Base-by-base conservation (phyloP, 768 basidiomycete species). In the Termitomyces sp. region DNA sequence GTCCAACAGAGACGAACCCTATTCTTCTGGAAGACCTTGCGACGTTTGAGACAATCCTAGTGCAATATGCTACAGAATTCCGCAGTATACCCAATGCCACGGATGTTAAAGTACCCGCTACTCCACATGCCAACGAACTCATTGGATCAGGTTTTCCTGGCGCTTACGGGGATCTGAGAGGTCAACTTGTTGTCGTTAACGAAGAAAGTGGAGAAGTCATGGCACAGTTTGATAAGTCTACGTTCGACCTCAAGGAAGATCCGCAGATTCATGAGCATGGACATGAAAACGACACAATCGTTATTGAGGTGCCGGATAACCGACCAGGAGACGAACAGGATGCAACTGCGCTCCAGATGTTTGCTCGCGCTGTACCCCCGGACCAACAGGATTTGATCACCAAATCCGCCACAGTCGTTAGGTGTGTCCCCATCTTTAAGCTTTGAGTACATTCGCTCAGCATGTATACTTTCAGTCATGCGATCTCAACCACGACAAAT, bases 371-470 rank as follows among this genome's bases (percentile, higher is more conserved):
- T 9, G 78, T 91, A 1, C 84, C 85, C 24, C 80, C 84, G 16
- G 86, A 87, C 27, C 81, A 91, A 63, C 79, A 83, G 68, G 85
- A 90, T 68, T 87, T 85, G 84, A 78, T 93, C 46, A 82, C 81
- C 9, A 78, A 76, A 63, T 79, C 84, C 22, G 86, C 88, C 2
- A 80, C 81, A 22, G 70, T 84, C 27, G 74, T 87, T 58, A 88
- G 87, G 88, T 87, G 68, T 45, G 79, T 70, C 15, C 30, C 27
- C 15, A 22, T 30, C 18, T 24, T 34, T 33, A 30, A 34, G 31
- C 27, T n/a, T 18, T 22, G 34, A 24, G 2, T 33, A 34, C 18
- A 42, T 34, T 24, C 6, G 27, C 34, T 56, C 30, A 55, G 16
- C 9, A 37, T 24, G 15, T 33, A 15, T 57, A 18, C 50, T 7